Evolutionary conservation across 176 grass and related monocot genomes (phyloP), one percentile per base, ranked within the genome.

Genomic region (Oryza nivara): DNA sequence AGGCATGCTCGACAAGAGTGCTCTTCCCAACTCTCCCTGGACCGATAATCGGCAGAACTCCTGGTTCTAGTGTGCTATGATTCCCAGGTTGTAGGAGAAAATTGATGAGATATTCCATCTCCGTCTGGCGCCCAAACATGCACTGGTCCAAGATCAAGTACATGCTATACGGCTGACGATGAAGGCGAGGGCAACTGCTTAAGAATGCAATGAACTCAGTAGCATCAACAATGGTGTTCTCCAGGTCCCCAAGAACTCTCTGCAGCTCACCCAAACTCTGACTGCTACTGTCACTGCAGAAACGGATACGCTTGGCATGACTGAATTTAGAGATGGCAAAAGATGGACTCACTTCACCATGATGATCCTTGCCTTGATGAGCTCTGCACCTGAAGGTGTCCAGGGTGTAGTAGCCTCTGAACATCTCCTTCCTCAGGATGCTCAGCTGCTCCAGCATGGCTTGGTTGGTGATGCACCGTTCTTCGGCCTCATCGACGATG

Each of bases 1-100:
- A 88, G 70, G n/a, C 77, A 54, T 84, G 73, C 54, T 69, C 66
- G 2, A 52, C 51, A 25, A 88, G 51, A 19, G 61, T 88, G 41
- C 26, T 88, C 80, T 79, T 88, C 7, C 86, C 80, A 36, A 54
- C 65, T 70, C 9, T 81, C 10, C 30, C 16, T 2, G 46, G 46
- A 12, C 78, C 66, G 7, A 80, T 15, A 19, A 80, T 80, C 3
- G 30, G 46, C 1, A 80, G 30, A 3, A 80, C 45, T 0, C 10
- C 28, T 0, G 3, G 26, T 14, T 45, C 16, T 2, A 30, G 13
- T 46, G 22, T n/a, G 15, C 22, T 45, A 7, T 12, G 44, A 6
- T 6, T 28, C 3, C 66, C 40, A 14, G 22, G 1, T 6, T 7
- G 22, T 19, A 80, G 15, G 5, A 80, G 28, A 19, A 80, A 80